Base-by-base conservation (phyloP, 352 stramenopile genomes). In the Globisporangium cystogenes region DNA sequence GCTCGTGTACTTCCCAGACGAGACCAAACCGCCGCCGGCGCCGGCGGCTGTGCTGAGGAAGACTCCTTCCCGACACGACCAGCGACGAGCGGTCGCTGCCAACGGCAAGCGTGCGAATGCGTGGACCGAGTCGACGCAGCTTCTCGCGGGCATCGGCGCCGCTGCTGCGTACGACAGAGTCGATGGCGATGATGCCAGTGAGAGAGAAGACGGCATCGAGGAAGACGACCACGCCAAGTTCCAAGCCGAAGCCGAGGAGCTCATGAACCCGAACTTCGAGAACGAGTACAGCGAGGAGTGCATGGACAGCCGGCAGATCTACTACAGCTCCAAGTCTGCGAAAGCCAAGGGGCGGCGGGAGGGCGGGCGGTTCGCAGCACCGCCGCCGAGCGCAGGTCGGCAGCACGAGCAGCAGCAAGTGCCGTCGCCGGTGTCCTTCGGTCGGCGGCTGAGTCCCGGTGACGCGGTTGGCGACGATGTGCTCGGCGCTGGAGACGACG, bases 191-290 rank as follows among this genome's bases (percentile, higher is more conserved):
- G 33, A 39, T 16, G 64, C 55, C 20, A 48, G 56, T 2, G 61
- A 18, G 5, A 12, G 15, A 7, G 39, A 24, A 20, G 16, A 10
- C 10, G 36, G 35, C 2, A 15, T 48, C n/a, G 55, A 65, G 24
- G 65, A 73, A 49, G 62, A 61, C n/a, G 46, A 63, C 15, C 59
- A 72, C 39, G 66, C 46, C 8, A 66, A 67, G 4, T 84, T 87
- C 40, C 64, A 78, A n/a, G 68, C 66, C 0, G 74, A 86, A 39
- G 68, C 69, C 0, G 75, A 90, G 37, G 79, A 79, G 53, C 54
- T 89, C 15, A 86, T 93, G 74, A 86, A 86, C 46, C 75, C 76
- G 16, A 89, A 91, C 58, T 93, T 87, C 44, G 74, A 88, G 58
- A 81, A 64, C 45, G 80, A 87, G 52, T 93, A 93, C 50, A 86